These are phyloP conservation scores for Pelagophyceae sp. DNA, from an alignment of 352 stramenopile genomes.

Conservation along the genomic window DNA sequence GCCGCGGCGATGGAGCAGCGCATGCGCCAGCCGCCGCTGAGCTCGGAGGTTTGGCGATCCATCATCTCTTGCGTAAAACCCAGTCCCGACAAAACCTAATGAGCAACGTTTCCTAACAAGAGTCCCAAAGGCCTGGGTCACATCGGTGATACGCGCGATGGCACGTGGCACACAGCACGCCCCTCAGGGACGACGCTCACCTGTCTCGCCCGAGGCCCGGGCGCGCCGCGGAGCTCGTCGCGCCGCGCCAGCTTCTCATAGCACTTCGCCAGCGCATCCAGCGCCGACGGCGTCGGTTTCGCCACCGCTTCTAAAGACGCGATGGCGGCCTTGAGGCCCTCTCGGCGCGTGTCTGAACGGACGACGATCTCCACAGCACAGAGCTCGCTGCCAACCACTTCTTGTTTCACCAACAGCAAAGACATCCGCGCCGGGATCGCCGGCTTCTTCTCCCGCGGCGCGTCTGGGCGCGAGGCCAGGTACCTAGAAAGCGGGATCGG, in stretches of 20 bases:
- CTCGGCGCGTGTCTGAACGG: slow-evolving; percentile 43
- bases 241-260: slow-evolving; percentile 44
- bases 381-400: slow-evolving; percentile 48
- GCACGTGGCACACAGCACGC: too few species aligned
- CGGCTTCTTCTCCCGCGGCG: slow-evolving; percentile 25
- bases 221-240: slow-evolving; percentile 32
- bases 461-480: slow-evolving; percentile 29
- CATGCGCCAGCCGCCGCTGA: slow-evolving; percentile 84
- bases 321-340: slow-evolving; percentile 45
- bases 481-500: too few species aligned
- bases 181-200: too few species aligned
- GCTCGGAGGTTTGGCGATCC: slow-evolving; percentile 66
- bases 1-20: slow-evolving; percentile 62
- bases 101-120: too few species aligned
- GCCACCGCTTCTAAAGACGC: slow-evolving; percentile 40
- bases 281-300: slow-evolving; percentile 20
- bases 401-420: slow-evolving; percentile 48
- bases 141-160: too few species aligned
- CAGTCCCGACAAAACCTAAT: slow-evolving; percentile 57
- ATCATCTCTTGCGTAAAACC: slow-evolving; percentile 80
- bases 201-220: background rate
- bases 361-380: slow-evolving; percentile 43
- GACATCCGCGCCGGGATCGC: slow-evolving; percentile 43
- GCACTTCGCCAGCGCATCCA: slow-evolving; percentile 33
- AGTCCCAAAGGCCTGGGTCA: too few species aligned